Percentiles rank a stretch among this genome's conserved stretches.
phyloP scores from a whole-genome alignment of 2,329 filamentous ascomycete genomes.

The Gremmenia infestans region DNA sequence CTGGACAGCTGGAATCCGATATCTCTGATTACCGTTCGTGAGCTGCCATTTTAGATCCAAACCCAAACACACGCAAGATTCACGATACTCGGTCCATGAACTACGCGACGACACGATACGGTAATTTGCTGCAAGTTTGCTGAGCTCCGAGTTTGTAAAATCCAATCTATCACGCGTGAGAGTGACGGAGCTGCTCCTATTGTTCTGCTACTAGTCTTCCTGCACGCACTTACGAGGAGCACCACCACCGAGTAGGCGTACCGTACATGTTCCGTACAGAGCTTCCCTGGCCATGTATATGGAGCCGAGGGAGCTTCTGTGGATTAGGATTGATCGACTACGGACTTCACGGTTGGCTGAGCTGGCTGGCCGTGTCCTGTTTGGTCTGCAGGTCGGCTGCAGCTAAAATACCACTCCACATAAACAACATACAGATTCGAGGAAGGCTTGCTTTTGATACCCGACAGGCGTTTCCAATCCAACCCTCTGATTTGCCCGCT shows the following conservation, averaged over 20 bases:
- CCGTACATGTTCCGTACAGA: neutral
- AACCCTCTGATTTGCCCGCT: neutral
- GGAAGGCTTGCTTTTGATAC: slow-evolving; percentile 1
- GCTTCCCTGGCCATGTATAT: neutral
- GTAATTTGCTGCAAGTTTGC: neutral
- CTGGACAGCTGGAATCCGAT: neutral
- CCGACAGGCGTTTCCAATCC: neutral
- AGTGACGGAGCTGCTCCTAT: neutral
- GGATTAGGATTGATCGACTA: neutral
- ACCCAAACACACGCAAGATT: neutral
- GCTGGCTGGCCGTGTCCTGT: neutral
- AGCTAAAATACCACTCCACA: neutral
- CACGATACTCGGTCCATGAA: neutral
- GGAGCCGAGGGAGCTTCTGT: neutral
- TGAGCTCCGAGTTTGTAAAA: neutral
- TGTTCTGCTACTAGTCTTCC: neutral
- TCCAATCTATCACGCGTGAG: too few relatives aligned
- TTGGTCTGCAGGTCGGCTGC: neutral
- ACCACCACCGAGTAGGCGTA: neutral
- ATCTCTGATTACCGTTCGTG: neutral
- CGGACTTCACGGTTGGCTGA: neutral
- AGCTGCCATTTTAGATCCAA: neutral
- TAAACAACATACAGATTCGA: neutral
- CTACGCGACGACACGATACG: neutral
- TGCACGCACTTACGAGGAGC: neutral